Evolutionary conservation across 768 basidiomycete genomes (phyloP), one percentile per base, ranked within the genome.

Genomic region (Piloderma croceum): DNA sequence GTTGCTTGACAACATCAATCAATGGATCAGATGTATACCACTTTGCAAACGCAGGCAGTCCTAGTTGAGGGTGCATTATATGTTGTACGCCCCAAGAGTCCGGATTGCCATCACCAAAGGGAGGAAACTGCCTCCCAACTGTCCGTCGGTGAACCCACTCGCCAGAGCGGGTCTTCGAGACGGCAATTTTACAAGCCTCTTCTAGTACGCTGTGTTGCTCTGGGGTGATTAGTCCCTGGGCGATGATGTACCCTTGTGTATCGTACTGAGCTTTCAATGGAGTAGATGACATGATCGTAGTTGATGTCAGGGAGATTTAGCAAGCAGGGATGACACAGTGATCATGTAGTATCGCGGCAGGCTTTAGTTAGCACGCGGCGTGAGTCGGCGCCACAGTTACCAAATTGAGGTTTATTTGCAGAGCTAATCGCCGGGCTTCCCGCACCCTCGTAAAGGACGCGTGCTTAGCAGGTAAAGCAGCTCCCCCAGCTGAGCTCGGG

Each of bases 51-150:
- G 37, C 43, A 0, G 71, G 65, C 50, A 84, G 79, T 1, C 58
- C 64, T 1, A 89, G 68, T 23, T 70, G 77, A 1, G 84, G 86
- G 51, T 88, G 85, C 87, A 90, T 88, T 33, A 83, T 57, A 46
- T 88, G 83, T 48, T 88, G 86, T 2, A 87, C 77, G 2, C 86
- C 87, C 85, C 86, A 88, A 1, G 80, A 75, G 58, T 89, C 86
- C 2, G 76, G 72, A 38, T 75, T 59, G 12, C 63, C 65, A 23
- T 71, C 59, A 38, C 71, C 78, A 49, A 70, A 88, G 0, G 85
- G 86, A 3, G 86, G 84, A 45, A 88, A 89, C 56, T 86, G 83
- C 45, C 79, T 81, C 1, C 87, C 86, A 13, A 89, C 81, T 0
- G 77, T 79, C 24, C 86, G 73, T 3, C 83, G 68, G 48, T 81